Conservation (phyloP, 805 yeast species). For the Kuraishia molischiana region DNA sequence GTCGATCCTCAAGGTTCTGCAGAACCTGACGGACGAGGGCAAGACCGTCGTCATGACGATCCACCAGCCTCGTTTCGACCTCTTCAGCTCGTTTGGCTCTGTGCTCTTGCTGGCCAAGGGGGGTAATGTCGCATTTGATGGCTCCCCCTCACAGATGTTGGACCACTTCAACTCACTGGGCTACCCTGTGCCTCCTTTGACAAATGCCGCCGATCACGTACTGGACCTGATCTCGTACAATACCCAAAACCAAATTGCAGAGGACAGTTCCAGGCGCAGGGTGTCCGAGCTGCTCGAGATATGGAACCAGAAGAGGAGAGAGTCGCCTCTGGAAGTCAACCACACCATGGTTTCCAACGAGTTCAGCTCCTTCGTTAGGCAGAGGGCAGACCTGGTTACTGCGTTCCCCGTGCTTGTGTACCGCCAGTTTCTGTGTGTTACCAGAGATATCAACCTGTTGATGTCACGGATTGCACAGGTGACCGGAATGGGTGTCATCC, state of each 20-base stretch:
- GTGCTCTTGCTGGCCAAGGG: constrained; percentile 67
- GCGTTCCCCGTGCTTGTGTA: constrained; percentile 24
- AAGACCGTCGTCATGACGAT: constrained; percentile 66
- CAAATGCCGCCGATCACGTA: constrained; percentile 67
- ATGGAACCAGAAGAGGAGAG: constrained; percentile 21
- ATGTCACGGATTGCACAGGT: constrained; percentile 59
- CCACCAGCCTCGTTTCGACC: constrained; percentile 72
- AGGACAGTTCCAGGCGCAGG: constrained; percentile 26
- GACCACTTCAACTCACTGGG: constrained; percentile 40
- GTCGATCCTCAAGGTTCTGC: constrained; percentile 52
- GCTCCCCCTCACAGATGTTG: constrained; percentile 32
- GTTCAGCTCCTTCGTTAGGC: constrained; percentile 19
- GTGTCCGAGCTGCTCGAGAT: constrained; percentile 25
- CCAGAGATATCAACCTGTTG: constrained; percentile 45
- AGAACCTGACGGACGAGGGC: constrained; percentile 45
- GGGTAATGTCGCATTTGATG: constrained; percentile 62
- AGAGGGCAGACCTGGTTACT: constrained; percentile 19
- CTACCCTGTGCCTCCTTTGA: constrained; percentile 44
- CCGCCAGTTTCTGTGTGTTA: constrained; percentile 32
- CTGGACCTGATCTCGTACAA: constrained; percentile 61
- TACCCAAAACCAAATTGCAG: constrained; percentile 32
- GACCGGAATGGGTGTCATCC: constrained; percentile 50
- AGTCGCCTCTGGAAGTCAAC: constrained; percentile 7
- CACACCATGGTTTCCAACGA: constrained; percentile 6
- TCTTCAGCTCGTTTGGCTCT: constrained; percentile 58